phyloP scores from a whole-genome alignment of 768 basidiomycete species.

The Lentinus tigrinus region DNA sequence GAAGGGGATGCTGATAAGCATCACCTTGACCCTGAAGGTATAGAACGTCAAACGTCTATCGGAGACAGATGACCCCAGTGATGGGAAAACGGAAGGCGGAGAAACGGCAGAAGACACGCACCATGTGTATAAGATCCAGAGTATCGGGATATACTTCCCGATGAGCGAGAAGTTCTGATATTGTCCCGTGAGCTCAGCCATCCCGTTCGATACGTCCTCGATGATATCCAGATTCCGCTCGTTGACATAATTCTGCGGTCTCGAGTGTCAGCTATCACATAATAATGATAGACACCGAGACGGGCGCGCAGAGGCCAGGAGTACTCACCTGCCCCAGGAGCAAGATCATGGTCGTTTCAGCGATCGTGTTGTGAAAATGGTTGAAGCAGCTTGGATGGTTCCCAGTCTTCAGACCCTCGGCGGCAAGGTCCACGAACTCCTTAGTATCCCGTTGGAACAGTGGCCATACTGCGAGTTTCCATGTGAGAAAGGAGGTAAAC shows the following conservation, averaged over 20 bases:
- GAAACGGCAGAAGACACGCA: slow-evolving; percentile 4
- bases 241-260: slow-evolving; percentile 26
- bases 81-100: neutral
- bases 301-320: neutral
- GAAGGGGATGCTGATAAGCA: slow-evolving; percentile 20
- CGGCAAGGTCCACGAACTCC: slow-evolving; percentile 13
- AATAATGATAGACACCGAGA: neutral
- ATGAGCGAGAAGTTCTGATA: slow-evolving; percentile 30
- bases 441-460: slow-evolving; percentile 27
- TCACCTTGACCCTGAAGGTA: slow-evolving; percentile 19
- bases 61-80: slow-evolving; percentile 8
- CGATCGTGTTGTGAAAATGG: slow-evolving; percentile 30
- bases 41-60: slow-evolving; percentile 8
- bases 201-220: slow-evolving; percentile 26
- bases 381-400: slow-evolving; percentile 26
- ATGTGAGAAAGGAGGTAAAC: neutral
- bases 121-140: slow-evolving; percentile 27
- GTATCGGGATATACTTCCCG: slow-evolving; percentile 26
- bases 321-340: slow-evolving; percentile 30
- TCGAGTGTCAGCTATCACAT: neutral
- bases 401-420: slow-evolving; percentile 6
- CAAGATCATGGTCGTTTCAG: slow-evolving; percentile 32
- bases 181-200: slow-evolving; percentile 31
- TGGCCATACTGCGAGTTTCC: slow-evolving; percentile 9
- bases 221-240: slow-evolving; percentile 24